Evolutionary conservation across 164 flowering plant genomes (phyloP).

Genomic region (Chimonanthus praecox): DNA sequence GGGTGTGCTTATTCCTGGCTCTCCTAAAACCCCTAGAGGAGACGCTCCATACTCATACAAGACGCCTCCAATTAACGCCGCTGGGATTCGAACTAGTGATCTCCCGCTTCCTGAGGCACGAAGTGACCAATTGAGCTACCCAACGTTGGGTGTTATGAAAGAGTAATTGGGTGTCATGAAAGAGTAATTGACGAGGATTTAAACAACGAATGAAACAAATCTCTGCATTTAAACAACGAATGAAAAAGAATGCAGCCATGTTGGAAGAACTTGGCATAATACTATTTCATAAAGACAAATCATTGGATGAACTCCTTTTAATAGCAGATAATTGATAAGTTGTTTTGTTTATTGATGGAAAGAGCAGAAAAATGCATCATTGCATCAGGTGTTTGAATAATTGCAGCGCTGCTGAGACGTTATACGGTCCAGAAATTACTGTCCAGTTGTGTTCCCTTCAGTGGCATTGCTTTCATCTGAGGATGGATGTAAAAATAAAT

Average conservation of each 20-base stretch:
- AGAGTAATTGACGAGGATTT: too few relatives aligned
- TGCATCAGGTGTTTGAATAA: background rate
- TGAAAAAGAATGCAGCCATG: background rate
- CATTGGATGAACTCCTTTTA: background rate
- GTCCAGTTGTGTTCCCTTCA: slow-evolving; percentile 42
- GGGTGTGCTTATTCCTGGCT: too few relatives aligned
- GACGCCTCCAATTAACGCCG: too few relatives aligned
- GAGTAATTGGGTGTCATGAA: too few relatives aligned
- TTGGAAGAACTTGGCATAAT: background rate
- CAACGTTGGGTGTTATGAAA: too few relatives aligned
- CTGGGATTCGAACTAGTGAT: too few relatives aligned
- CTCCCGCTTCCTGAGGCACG: too few relatives aligned
- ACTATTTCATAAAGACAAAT: background rate
- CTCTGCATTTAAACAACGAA: background rate
- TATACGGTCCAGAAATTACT: background rate
- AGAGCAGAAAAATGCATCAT: background rate
- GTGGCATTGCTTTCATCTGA: slow-evolving; percentile 43
- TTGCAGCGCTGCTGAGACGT: background rate
- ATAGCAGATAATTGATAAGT: background rate
- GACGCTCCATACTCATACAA: too few relatives aligned
- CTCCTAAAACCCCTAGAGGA: too few relatives aligned
- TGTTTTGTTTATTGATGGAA: background rate
- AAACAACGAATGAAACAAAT: too few relatives aligned
- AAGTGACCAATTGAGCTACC: too few relatives aligned
- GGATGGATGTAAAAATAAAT: background rate